Conservation (phyloP, 208 protist genomes). For the Wallacemonas sp. region DNA sequence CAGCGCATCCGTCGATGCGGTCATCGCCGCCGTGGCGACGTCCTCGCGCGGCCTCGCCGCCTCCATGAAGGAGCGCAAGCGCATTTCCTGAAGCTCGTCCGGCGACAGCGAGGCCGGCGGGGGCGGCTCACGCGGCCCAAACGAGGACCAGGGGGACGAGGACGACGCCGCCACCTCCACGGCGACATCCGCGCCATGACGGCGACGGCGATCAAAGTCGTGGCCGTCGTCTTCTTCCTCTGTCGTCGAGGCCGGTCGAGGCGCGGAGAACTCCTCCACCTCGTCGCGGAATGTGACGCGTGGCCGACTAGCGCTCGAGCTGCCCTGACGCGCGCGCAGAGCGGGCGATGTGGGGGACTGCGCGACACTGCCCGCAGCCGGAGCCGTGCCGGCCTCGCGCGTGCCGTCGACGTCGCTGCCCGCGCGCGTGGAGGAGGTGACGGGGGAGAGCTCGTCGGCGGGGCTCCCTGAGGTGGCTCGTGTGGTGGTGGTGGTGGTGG, state of each 20-base stretch:
- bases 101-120: slow-evolving; percentile 8
- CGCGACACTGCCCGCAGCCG: neutral
- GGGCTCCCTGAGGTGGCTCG: too few relatives aligned
- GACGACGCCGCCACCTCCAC: neutral
- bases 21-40: neutral
- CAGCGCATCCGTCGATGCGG: neutral
- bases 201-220: too few relatives aligned
- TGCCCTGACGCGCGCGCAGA: neutral
- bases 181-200: too few relatives aligned
- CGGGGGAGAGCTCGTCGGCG: too few relatives aligned
- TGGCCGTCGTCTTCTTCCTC: slow-evolving; percentile 10
- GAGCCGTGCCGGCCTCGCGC: too few relatives aligned
- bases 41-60: neutral
- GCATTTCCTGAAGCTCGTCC: slow-evolving; percentile 38
- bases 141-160: neutral
- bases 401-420: neutral
- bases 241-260: neutral
- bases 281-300: slow-evolving; percentile 7
- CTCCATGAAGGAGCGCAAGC: slow-evolving; percentile 17
- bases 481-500: too few relatives aligned
- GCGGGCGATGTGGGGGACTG: neutral
- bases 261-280: slow-evolving; percentile 15
- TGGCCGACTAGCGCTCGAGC: neutral
- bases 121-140: neutral
- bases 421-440: too few relatives aligned